phyloP scores from a whole-genome alignment of 2,329 filamentous ascomycete genomes.

The Cladosporium cucumerinum region DNA sequence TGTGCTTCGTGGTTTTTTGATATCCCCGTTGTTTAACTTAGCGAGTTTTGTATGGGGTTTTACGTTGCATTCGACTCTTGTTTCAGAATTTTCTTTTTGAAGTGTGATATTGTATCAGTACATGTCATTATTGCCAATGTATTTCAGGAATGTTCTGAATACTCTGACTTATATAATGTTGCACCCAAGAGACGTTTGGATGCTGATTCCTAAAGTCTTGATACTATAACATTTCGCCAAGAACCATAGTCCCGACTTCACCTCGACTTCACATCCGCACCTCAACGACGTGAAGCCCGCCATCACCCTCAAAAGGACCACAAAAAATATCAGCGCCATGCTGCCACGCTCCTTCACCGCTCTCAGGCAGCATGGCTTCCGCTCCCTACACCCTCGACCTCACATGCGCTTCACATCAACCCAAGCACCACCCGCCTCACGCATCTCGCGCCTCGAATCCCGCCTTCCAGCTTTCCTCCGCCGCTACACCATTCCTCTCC shows the following conservation, averaged over 20 bases:
- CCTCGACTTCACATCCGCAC: neutral
- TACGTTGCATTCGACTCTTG: neutral
- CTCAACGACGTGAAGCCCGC: neutral
- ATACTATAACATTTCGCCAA: neutral
- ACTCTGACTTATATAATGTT: neutral
- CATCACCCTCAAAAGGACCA: neutral
- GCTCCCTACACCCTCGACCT: neutral
- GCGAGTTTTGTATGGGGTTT: neutral
- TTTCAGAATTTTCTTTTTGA: neutral
- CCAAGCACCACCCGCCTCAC: conserved; percentile 19
- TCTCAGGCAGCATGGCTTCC: neutral
- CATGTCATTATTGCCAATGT: neutral
- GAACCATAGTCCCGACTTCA: neutral
- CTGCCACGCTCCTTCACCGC: neutral
- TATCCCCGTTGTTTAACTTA: neutral
- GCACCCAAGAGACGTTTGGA: neutral
- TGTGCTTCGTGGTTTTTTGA: neutral
- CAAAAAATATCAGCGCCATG: neutral
- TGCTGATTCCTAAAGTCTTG: neutral
- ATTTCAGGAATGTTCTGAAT: neutral
- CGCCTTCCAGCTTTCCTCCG: conserved; percentile 63
- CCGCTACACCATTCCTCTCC: conserved; percentile 66
- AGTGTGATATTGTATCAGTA: neutral
- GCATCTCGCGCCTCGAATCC: conserved; percentile 37
- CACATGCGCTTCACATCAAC: neutral